These are phyloP conservation scores for Rasamsonia emersonii DNA, from an alignment of 2,329 filamentous ascomycete genomes.

Conservation along the genomic window DNA sequence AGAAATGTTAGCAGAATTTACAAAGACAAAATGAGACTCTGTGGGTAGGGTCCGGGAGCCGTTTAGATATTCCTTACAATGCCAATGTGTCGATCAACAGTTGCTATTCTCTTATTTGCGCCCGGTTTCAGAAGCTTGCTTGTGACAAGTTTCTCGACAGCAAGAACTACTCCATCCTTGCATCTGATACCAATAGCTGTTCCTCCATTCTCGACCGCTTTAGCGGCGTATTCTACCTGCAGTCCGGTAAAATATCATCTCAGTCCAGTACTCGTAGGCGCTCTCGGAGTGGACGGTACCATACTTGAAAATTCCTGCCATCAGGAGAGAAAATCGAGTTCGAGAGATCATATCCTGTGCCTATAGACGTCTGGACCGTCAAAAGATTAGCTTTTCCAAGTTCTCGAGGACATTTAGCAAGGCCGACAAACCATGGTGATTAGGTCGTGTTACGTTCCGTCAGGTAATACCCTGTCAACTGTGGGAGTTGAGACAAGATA, in stretches of 20 bases:
- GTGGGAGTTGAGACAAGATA: too few species aligned
- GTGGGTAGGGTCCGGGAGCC: neutral
- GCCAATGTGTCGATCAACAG: conserved; percentile 86
- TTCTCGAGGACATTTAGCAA: conserved; percentile 2
- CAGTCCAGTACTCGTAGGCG: neutral
- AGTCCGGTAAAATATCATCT: neutral
- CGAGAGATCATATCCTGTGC: conserved; percentile 96
- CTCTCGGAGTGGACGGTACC: neutral
- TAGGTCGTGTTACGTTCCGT: neutral
- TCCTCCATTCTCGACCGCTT: conserved; percentile 96
- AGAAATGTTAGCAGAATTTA: neutral
- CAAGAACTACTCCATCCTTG: conserved; percentile 93
- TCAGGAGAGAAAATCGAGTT: conserved; percentile 99
- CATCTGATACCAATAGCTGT: conserved; percentile 93
- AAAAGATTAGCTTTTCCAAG: neutral
- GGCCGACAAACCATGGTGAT: conserved; percentile 8
- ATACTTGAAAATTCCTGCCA: conserved; percentile 94
- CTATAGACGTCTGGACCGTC: conserved; percentile 79
- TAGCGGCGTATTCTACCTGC: conserved; percentile 87
- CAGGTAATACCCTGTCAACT: too few species aligned
- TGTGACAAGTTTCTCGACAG: conserved; percentile 90
- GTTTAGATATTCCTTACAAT: conserved; percentile 59
- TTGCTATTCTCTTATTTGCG: conserved; percentile 95
- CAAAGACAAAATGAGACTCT: neutral
- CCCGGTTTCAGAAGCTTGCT: conserved; percentile 93